Percentiles rank a stretch among this genome's conserved stretches.
These are phyloP conservation scores for Claviceps humidiphila DNA, from an alignment of 2,329 filamentous ascomycete genomes.

Conservation along the genomic window DNA sequence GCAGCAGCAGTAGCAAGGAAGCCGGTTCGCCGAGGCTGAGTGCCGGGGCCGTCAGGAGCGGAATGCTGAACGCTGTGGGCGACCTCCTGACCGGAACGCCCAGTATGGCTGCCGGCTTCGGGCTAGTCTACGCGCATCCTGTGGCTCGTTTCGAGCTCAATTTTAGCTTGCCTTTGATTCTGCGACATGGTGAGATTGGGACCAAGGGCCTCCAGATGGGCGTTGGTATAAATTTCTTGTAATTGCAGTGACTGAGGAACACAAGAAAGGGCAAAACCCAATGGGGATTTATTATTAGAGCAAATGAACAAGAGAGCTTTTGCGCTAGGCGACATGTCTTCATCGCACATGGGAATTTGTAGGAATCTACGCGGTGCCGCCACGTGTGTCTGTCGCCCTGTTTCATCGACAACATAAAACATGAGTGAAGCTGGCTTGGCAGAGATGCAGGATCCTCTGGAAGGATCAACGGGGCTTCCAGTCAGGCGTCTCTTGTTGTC, in stretches of 20 bases:
- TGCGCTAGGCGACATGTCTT: too few species aligned
- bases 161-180: constrained; percentile 74
- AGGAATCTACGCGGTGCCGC: not conserved
- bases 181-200: constrained; percentile 71
- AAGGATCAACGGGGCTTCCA: not conserved
- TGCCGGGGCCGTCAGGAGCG: constrained; percentile 33
- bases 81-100: constrained; percentile 66
- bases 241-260: constrained; percentile 15
- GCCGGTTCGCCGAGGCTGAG: constrained; percentile 21
- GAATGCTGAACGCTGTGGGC: constrained; percentile 47
- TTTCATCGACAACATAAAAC: not conserved
- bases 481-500: too few species aligned
- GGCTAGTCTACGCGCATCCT: constrained; percentile 88
- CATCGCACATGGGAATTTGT: not conserved
- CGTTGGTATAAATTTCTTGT: constrained; percentile 94
- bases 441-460: too few species aligned
- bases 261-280: not conserved
- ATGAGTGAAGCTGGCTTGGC: too few species aligned
- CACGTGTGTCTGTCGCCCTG: not conserved
- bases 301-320: not conserved
- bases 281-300: not conserved
- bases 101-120: constrained; percentile 75
- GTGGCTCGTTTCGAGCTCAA: constrained; percentile 92
- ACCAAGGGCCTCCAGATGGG: constrained; percentile 89
- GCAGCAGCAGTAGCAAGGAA: constrained; percentile 35